phyloP scores from a whole-genome alignment of 2,329 filamentous ascomycete genomes.

The Proliferodiscus dingleyae region DNA sequence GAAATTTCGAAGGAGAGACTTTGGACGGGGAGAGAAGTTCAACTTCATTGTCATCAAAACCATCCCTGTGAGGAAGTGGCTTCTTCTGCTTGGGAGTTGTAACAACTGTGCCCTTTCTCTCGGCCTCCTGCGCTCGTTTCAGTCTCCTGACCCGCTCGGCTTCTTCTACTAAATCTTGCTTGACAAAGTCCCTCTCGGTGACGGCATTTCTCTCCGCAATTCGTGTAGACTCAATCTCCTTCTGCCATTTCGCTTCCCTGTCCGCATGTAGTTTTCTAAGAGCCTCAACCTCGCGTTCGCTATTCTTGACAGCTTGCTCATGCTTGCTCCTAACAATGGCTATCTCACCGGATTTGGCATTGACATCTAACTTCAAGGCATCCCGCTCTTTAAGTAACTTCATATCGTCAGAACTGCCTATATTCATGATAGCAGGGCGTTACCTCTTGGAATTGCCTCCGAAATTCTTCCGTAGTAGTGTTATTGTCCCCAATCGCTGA shows the following conservation, averaged over 20 bases:
- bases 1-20: constrained; percentile 42
- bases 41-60: constrained; percentile 61
- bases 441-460: constrained; percentile 27
- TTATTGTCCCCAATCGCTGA: constrained; percentile 6
- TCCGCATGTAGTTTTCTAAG: constrained; percentile 62
- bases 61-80: constrained; percentile 60
- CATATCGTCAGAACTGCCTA: background rate
- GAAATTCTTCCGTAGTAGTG: constrained; percentile 17
- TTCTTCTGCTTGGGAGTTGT: constrained; percentile 61
- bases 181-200: constrained; percentile 68
- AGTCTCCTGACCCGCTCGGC: constrained; percentile 34
- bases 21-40: constrained; percentile 42
- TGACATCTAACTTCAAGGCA: constrained; percentile 51
- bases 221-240: constrained; percentile 58
- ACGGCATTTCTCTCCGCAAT: constrained; percentile 60
- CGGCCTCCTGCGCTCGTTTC: constrained; percentile 39
- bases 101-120: constrained; percentile 35
- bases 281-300: constrained; percentile 56
- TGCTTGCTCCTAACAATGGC: constrained; percentile 70
- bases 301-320: constrained; percentile 55
- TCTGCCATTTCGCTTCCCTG: constrained; percentile 57
- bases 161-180: constrained; percentile 65
- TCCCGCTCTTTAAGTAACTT: constrained; percentile 47
- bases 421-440: background rate
- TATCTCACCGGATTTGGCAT: constrained; percentile 64